phyloP scores from a whole-genome alignment of 2,329 filamentous ascomycete genomes.

The Pyrenochaeta sp. region DNA sequence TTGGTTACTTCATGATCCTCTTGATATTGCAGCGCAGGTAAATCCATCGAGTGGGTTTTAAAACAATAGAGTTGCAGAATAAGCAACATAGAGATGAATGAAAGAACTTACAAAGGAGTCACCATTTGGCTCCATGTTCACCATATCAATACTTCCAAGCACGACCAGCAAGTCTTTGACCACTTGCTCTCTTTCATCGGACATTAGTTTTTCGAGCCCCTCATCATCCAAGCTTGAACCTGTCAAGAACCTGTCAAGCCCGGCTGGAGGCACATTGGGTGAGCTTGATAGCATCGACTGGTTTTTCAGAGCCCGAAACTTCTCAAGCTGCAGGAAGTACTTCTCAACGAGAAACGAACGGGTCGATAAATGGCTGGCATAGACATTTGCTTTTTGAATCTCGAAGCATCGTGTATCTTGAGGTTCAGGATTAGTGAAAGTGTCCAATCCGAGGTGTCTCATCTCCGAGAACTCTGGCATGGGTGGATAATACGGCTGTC shows the following conservation, averaged over 20 bases:
- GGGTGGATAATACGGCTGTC: slow-evolving; percentile 45
- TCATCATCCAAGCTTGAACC: slow-evolving; percentile 39
- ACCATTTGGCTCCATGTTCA: slow-evolving; percentile 80
- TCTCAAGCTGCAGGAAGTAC: slow-evolving; percentile 79
- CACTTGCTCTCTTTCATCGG: slow-evolving; percentile 79
- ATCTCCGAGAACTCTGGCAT: slow-evolving; percentile 44
- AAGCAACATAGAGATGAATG: too few species aligned
- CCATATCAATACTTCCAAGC: slow-evolving; percentile 78
- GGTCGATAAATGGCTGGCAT: slow-evolving; percentile 80
- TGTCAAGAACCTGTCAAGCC: slow-evolving; percentile 40
- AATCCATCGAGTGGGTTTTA: too few species aligned
- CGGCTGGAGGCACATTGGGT: slow-evolving; percentile 28
- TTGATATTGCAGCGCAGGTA: too few species aligned
- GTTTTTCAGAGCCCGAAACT: slow-evolving; percentile 57
- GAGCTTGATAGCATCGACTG: slow-evolving; percentile 52
- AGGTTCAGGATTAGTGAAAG: slow-evolving; percentile 33
- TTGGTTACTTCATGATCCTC: too few species aligned
- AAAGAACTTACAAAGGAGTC: slow-evolving; percentile 65
- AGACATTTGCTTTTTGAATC: slow-evolving; percentile 92
- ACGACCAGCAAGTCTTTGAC: slow-evolving; percentile 80
- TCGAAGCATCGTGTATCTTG: slow-evolving; percentile 66
- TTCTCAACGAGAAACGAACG: slow-evolving; percentile 86
- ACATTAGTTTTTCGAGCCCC: slow-evolving; percentile 69
- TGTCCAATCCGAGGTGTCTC: slow-evolving; percentile 33
- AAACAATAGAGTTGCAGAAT: too few species aligned